phyloP scores from a whole-genome alignment of 1,139 yeast species.

The Magnusiomyces fungicola region DNA sequence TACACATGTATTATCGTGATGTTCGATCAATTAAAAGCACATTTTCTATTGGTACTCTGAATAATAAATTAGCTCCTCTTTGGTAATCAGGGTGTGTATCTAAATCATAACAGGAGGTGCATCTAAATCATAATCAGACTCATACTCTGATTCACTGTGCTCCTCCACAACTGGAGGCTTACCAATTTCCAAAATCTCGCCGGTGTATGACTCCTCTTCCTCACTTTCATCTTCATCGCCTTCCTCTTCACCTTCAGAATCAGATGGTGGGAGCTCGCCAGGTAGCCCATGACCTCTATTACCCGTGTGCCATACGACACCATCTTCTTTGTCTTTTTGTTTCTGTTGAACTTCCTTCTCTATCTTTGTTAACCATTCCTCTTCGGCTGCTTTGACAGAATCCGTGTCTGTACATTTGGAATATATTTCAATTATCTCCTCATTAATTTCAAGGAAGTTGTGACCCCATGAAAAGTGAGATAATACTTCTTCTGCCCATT shows the following conservation, averaged over 20 bases:
- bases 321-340: constrained; percentile 39
- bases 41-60: too few species aligned
- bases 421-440: constrained; percentile 67
- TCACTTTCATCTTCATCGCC: constrained; percentile 27
- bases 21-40: too few species aligned
- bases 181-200: constrained; percentile 4
- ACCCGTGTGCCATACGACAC: constrained; percentile 65
- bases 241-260: constrained; percentile 24
- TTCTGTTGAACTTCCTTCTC: constrained; percentile 65
- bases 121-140: constrained; percentile 8
- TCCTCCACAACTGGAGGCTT: constrained; percentile 3
- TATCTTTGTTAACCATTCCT: constrained; percentile 60
- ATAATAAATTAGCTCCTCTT: too few species aligned
- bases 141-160: constrained; percentile 7
- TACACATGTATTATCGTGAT: too few species aligned
- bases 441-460: constrained; percentile 73
- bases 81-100: too few species aligned
- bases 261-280: constrained; percentile 29
- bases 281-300: constrained; percentile 52
- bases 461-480: constrained; percentile 90
- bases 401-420: constrained; percentile 74
- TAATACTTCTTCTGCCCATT: constrained; percentile 77
- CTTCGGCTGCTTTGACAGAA: constrained; percentile 67
- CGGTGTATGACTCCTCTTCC: constrained; percentile 19
- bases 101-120: background rate